These are phyloP conservation scores for Fragaria iinumae DNA, from an alignment of 306 rosid genomes.

Conservation along the genomic window DNA sequence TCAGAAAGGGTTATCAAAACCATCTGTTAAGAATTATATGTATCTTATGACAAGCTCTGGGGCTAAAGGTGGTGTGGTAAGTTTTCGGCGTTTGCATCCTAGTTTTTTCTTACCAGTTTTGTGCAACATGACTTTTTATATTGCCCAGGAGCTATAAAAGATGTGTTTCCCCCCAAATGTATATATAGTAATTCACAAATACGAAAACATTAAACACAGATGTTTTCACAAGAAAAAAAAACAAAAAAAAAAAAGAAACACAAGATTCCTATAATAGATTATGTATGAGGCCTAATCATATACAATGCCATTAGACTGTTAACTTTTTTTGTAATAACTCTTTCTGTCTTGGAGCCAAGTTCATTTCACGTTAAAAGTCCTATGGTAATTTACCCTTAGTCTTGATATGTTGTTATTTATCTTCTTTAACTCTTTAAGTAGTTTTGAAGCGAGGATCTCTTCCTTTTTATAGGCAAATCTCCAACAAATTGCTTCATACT, in stretches of 20 bases:
- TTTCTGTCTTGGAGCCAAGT: background rate
- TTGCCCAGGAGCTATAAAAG: background rate
- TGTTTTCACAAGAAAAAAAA: background rate
- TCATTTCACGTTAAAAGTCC: too few relatives aligned
- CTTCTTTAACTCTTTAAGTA: background rate
- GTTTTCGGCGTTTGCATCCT: conserved; percentile 28
- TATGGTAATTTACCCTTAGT: background rate
- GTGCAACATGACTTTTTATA: background rate
- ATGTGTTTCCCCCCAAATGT: background rate
- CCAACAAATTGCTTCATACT: conserved; percentile 92
- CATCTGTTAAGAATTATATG: conserved; percentile 79
- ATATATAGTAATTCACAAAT: background rate
- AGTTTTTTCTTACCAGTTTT: background rate
- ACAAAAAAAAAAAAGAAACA: background rate
- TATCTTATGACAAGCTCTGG: conserved; percentile 98
- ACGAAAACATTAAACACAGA: background rate
- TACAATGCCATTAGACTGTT: background rate
- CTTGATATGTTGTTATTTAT: background rate
- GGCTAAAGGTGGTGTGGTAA: conserved; percentile 90
- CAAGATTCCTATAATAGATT: background rate
- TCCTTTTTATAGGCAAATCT: conserved; percentile 72
- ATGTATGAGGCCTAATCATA: background rate
- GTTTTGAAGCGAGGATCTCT: conserved; percentile 3
- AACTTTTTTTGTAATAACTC: background rate
- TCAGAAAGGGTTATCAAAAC: conserved; percentile 67